phyloP scores from a whole-genome alignment of 805 yeast genomes.

The Candida vaughaniae region DNA sequence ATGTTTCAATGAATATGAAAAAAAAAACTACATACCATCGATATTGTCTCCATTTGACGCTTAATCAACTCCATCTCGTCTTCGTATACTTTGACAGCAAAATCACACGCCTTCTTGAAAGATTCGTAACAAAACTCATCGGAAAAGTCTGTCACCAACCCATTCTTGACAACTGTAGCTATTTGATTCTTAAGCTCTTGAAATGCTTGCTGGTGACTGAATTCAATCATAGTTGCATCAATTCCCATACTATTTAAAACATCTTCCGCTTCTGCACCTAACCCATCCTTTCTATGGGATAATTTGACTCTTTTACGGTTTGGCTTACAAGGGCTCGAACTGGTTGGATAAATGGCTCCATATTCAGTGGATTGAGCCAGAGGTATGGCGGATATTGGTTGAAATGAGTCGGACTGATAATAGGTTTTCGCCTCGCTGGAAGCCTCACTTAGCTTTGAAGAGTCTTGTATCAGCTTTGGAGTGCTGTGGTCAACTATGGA shows the following conservation, averaged over 20 bases:
- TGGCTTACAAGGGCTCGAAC: not conserved
- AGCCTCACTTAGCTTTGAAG: no score
- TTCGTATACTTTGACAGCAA: not conserved
- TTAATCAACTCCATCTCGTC: not conserved
- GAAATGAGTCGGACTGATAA: not conserved
- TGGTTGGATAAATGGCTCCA: not conserved
- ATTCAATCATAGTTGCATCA: not conserved
- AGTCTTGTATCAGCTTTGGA: no score
- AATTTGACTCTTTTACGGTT: not conserved
- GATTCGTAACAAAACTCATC: not conserved
- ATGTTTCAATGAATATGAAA: no score
- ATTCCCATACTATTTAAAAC: not conserved
- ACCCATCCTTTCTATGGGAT: not conserved
- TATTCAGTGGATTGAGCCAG: not conserved
- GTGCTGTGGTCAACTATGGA: no score
- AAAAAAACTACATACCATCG: no score
- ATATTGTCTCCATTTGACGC: no score
- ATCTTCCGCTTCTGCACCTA: not conserved
- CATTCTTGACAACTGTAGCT: not conserved
- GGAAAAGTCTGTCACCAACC: no score
- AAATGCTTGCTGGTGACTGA: not conserved
- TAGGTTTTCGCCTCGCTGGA: no score
- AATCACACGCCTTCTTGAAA: conserved; percentile 1
- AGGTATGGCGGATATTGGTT: not conserved
- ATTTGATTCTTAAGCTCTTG: not conserved